These are phyloP conservation scores for Venturiaceae sp. DNA, from an alignment of 2,329 filamentous ascomycete species.

Conservation along the genomic window DNA sequence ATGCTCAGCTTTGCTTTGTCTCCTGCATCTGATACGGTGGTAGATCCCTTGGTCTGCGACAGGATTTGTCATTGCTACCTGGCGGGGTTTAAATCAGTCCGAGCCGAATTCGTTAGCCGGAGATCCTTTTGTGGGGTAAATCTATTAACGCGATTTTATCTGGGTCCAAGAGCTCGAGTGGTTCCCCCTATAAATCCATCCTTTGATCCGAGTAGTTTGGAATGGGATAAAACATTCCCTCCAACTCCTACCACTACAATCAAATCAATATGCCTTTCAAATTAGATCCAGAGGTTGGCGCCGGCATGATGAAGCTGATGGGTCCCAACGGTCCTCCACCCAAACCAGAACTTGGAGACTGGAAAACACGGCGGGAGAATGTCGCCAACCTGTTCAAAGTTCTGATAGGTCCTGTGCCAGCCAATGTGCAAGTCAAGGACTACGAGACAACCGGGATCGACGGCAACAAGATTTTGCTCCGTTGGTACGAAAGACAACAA, in stretches of 20 bases:
- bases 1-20: too few species aligned
- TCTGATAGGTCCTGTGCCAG: background rate
- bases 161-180: background rate
- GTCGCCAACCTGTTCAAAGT: background rate
- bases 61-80: too few species aligned
- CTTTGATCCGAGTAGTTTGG: background rate
- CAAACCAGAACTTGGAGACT: background rate
- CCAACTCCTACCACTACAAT: background rate
- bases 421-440: background rate
- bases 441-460: background rate
- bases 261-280: slow-evolving; percentile 1
- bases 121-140: too few species aligned
- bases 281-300: slow-evolving; percentile 1
- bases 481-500: background rate
- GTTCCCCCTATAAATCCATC: background rate
- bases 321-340: background rate
- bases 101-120: too few species aligned
- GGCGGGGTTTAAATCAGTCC: too few species aligned
- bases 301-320: background rate
- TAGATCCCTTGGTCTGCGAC: too few species aligned
- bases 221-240: background rate
- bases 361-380: background rate
- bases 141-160: background rate
- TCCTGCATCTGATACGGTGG: too few species aligned
- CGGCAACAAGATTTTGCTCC: background rate